Conservation (phyloP, 768 basidiomycete genomes). For the Termitomyces sp. region DNA sequence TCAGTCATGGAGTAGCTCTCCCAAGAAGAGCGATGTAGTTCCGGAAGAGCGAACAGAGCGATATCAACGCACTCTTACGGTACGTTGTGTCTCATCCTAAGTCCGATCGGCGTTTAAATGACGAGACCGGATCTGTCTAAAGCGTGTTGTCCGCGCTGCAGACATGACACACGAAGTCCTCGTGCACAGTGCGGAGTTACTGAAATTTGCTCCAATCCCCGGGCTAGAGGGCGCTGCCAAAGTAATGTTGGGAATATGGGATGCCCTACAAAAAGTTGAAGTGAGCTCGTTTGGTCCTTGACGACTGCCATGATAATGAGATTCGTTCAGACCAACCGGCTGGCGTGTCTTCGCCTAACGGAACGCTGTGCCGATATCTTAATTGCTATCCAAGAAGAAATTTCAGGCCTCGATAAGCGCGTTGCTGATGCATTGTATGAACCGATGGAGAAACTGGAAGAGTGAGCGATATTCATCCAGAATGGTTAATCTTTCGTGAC, state of each 20-base stretch:
- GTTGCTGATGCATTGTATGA: constrained; percentile 45
- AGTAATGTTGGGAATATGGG: constrained; percentile 61
- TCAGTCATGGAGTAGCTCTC: constrained; percentile 5
- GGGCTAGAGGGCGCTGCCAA: constrained; percentile 51
- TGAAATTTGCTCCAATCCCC: constrained; percentile 48
- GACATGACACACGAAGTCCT: constrained; percentile 38
- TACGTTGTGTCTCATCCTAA: neutral
- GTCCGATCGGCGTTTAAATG: no score
- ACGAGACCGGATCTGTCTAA: neutral
- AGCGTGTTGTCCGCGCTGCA: constrained; percentile 33
- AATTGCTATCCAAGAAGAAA: constrained; percentile 56
- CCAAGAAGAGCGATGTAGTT: neutral
- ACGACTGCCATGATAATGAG: neutral
- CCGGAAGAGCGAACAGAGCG: constrained; percentile 3
- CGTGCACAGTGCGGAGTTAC: constrained; percentile 30
- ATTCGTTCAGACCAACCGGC: constrained; percentile 54
- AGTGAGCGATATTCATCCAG: constrained; percentile 30
- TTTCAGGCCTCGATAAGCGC: constrained; percentile 50
- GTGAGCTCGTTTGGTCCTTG: constrained; percentile 34
- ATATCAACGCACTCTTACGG: constrained; percentile 5
- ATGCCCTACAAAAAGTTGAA: constrained; percentile 55
- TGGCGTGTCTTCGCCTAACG: constrained; percentile 68
- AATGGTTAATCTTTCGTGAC: neutral
- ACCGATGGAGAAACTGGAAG: constrained; percentile 50
- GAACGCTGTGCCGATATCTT: constrained; percentile 71